phyloP scores from a whole-genome alignment of 805 yeast genomes.

The Metschnikowia cubensis region DNA sequence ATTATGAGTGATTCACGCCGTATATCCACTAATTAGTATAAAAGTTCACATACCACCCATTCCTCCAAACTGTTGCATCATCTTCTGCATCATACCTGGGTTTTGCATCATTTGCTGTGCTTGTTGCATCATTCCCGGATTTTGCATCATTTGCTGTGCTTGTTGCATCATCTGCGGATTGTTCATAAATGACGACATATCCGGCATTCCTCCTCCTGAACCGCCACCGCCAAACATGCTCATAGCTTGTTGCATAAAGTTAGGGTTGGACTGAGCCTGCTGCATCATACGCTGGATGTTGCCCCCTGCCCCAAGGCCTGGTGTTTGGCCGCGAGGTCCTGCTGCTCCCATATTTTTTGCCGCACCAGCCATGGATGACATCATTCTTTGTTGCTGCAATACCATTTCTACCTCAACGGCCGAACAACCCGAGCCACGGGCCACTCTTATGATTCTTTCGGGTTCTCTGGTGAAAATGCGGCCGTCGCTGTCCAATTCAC shows the following conservation, averaged over 20 bases:
- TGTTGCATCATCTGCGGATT: conserved; percentile 49
- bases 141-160: conserved; percentile 44
- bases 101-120: conserved; percentile 43
- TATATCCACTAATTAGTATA: not conserved
- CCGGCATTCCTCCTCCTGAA: conserved; percentile 39
- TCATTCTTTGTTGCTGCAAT: conserved; percentile 83
- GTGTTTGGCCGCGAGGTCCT: conserved; percentile 22
- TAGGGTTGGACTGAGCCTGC: conserved; percentile 49
- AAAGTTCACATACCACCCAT: conserved; percentile 5
- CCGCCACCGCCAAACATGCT: conserved; percentile 57
- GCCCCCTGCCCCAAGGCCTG: conserved; percentile 18
- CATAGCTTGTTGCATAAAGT: conserved; percentile 59
- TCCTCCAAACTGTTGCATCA: conserved; percentile 66
- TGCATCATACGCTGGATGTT: conserved; percentile 51
- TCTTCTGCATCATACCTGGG: conserved; percentile 68
- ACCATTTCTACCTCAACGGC: conserved; percentile 93
- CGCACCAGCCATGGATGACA: conserved; percentile 87
- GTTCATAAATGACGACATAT: conserved; percentile 41
- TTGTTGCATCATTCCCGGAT: conserved; percentile 44
- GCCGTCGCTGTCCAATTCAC: conserved; percentile 90
- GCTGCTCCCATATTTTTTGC: conserved; percentile 53
- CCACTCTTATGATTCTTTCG: conserved; percentile 80
- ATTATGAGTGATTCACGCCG: not conserved
- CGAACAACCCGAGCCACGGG: conserved; percentile 90
- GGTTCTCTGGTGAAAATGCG: conserved; percentile 76